These are phyloP conservation scores for Helianthus annuus DNA, from an alignment of 129 eudicot species.

Conservation along the genomic window DNA sequence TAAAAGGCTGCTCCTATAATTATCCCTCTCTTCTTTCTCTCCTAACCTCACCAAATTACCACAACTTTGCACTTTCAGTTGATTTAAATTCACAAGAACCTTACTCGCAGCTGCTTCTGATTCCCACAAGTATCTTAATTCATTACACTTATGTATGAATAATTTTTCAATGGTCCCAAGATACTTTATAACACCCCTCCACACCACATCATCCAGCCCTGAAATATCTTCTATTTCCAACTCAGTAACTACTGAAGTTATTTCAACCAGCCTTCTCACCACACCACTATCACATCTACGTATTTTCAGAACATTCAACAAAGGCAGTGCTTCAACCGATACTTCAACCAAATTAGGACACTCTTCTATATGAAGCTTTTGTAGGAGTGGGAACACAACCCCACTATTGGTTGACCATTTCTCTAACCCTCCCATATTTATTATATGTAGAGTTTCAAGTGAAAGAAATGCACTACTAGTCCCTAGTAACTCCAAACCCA, in stretches of 20 bases:
- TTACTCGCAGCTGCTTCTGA: slow-evolving; percentile 7
- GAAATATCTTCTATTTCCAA: background rate
- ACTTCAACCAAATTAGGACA: background rate
- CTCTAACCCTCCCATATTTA: background rate
- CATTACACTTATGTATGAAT: background rate
- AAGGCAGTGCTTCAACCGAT: background rate
- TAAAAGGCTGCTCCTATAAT: background rate
- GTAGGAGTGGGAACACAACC: slow-evolving; percentile 2
- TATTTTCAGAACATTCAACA: background rate
- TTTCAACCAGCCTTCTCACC: background rate
- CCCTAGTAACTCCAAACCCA: no score
- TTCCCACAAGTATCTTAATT: slow-evolving; percentile 15
- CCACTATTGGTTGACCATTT: background rate
- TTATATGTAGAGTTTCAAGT: background rate
- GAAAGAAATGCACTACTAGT: no score
- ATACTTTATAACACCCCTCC: slow-evolving; percentile 7
- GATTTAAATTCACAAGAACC: background rate
- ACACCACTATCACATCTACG: background rate
- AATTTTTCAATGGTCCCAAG: slow-evolving; percentile 20
- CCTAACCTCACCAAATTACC: slow-evolving; percentile 11
- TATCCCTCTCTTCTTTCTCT: background rate
- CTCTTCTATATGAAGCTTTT: background rate
- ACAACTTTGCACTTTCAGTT: background rate
- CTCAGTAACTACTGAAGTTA: background rate
- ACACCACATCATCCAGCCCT: background rate